Conservation (phyloP, 2,329 filamentous ascomycete genomes). For the Penicillium sp. region DNA sequence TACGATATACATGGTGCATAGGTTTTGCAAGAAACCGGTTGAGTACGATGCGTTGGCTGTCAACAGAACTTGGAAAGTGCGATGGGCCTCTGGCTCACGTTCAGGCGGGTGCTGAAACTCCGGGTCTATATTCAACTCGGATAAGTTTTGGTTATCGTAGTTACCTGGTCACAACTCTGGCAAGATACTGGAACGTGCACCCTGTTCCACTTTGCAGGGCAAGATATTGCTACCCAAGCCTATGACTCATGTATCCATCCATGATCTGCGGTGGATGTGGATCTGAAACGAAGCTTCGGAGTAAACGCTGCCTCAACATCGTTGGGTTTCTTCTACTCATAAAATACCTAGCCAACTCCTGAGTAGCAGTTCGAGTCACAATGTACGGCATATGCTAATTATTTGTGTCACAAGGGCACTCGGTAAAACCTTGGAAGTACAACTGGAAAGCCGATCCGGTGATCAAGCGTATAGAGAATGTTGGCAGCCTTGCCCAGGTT, state of each 20-base stretch:
- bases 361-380: not conserved
- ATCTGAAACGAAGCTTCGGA: constrained; percentile 1
- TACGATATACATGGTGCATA: not conserved
- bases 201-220: not conserved
- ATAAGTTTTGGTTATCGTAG: not conserved
- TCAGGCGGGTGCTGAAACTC: constrained; percentile 8
- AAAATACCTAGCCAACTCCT: not conserved
- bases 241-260: constrained; percentile 2
- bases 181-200: not conserved
- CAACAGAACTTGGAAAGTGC: not conserved
- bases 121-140: not conserved
- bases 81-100: not conserved
- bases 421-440: not conserved
- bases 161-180: not conserved
- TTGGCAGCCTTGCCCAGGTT: not conserved
- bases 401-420: not conserved
- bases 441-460: not conserved
- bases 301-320: not conserved
- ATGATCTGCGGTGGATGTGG: not conserved
- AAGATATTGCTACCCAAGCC: not conserved
- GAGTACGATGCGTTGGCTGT: constrained; percentile 1
- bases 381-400: too few species aligned
- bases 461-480: not conserved
- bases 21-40: not conserved
- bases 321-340: not conserved